Conservation (phyloP, 139 green algal genomes). For the Chlorella vulgaris region DNA sequence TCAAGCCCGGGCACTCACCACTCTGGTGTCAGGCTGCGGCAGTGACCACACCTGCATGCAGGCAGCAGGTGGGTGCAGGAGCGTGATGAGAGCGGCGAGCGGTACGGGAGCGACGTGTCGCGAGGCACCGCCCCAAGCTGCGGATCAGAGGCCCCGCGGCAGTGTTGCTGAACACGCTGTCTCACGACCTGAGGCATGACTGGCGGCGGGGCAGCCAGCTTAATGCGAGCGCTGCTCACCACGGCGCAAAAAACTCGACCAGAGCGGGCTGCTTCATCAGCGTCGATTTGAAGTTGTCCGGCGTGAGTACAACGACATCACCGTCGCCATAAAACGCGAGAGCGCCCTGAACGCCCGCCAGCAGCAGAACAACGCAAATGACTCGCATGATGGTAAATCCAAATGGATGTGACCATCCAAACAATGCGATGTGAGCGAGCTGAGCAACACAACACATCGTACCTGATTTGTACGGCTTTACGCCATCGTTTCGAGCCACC, state of each 20-base stretch:
- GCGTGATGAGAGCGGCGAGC: no score
- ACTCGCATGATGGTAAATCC: neutral
- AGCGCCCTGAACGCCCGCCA: neutral
- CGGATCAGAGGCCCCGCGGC: no score
- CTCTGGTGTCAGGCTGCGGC: slow-evolving; percentile 59
- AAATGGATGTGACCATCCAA: neutral
- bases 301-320: slow-evolving; percentile 13
- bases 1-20: slow-evolving; percentile 39
- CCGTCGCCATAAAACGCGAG: slow-evolving; percentile 18
- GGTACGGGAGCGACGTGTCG: no score
- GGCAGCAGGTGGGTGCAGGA: neutral
- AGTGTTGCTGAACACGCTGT: no score
- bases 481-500: no score
- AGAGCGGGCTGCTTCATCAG: slow-evolving; percentile 27
- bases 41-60: slow-evolving; percentile 68
- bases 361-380: neutral
- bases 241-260: slow-evolving; percentile 57
- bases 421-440: neutral
- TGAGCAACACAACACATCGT: no score
- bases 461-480: no score
- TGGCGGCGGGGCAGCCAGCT: no score
- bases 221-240: neutral
- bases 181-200: no score
- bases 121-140: no score
- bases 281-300: slow-evolving; percentile 16